Evolutionary conservation across 2,329 filamentous ascomycete genomes (phyloP), one percentile per base, ranked within the genome.

Genomic region (Tothia fuscella): DNA sequence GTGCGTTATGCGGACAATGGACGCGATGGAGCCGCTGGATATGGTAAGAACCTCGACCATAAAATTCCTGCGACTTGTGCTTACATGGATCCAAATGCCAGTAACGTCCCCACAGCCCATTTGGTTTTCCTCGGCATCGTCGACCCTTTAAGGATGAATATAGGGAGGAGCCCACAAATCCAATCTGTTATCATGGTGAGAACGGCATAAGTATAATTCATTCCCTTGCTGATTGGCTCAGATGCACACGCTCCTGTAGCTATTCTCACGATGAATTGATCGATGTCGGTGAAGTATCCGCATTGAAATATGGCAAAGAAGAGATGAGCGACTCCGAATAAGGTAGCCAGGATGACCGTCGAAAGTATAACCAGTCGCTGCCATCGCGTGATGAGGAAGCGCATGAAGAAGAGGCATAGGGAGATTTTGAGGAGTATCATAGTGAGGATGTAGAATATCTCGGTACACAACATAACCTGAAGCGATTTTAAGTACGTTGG

Each of bases 391-490:
- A 61, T 53, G 14, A 66, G 53, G 32, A 67, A 60, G 1, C 65
- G 59, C 6, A 62, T 53, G 49, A 66, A 65, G 51, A 67, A 66
- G 25, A 67, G 48, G 6, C 57, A 62, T 4, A 68, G 49, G 1
- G 65, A 66, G 16, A 66, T 56, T 47, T 68, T 68, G 45, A 66
- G 48, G 12, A 58, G 47, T 45, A 63, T 57, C 46, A 62, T 58
- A 0, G 61, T 54, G 12, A 58, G 42, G 29, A 65, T 47, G 45
- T 66, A 66, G 3, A 61, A 53, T 9, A 51, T 53, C 42, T 66
- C 59, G 31, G 56, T 53, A 2, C 59, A 47, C 10, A 61, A 48
- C 2, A 53, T 50, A 49, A 53, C 56, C 59, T 62, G n/a, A 14
- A 10, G 13, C 3, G 14, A 2, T 13, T 29, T 14, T 12, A 17